A percentile compares a stretch with the other conserved stretches of the same genome.
These are phyloP conservation scores for Uncinocarpus reesii DNA, from an alignment of 2,329 filamentous ascomycete genomes.

Conservation along the genomic window DNA sequence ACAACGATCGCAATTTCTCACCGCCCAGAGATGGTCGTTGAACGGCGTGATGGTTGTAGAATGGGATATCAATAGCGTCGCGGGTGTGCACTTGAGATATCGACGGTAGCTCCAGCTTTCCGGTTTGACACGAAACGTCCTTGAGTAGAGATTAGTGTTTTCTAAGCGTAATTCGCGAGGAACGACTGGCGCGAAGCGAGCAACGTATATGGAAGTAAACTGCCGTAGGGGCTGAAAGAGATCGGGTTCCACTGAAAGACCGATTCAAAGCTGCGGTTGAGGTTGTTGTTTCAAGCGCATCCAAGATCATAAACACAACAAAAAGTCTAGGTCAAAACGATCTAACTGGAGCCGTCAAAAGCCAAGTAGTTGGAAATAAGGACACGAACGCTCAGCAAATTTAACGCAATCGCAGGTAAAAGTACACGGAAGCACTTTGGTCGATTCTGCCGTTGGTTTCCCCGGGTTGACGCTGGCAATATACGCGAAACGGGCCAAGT, in stretches of 20 bases:
- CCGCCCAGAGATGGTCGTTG: slow-evolving; percentile 58
- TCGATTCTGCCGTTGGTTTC: neutral
- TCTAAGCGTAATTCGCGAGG: neutral
- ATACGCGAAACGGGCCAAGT: neutral
- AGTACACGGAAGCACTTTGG: slow-evolving; percentile 3
- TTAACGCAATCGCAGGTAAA: slow-evolving; percentile 6
- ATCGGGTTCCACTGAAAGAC: neutral
- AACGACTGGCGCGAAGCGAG: neutral
- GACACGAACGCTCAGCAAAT: neutral
- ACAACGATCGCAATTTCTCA: slow-evolving; percentile 62
- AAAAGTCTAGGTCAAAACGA: slow-evolving; percentile 1
- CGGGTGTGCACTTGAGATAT: slow-evolving; percentile 73
- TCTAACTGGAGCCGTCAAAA: slow-evolving; percentile 5
- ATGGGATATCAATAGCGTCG: slow-evolving; percentile 60
- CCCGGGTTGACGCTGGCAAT: too few species aligned
- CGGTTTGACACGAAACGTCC: slow-evolving; percentile 46
- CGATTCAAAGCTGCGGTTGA: neutral
- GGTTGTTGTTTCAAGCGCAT: neutral
- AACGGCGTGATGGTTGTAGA: slow-evolving; percentile 57
- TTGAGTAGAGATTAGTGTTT: slow-evolving; percentile 3
- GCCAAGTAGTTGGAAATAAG: neutral
- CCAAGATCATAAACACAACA: neutral
- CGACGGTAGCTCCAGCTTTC: slow-evolving; percentile 89
- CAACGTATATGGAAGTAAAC: neutral
- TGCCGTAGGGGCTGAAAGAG: neutral